Evolutionary conservation across 1,284 basidiomycete genomes (phyloP), one percentile per base, ranked within the genome.

Genomic region (Inonotus obliquus): DNA sequence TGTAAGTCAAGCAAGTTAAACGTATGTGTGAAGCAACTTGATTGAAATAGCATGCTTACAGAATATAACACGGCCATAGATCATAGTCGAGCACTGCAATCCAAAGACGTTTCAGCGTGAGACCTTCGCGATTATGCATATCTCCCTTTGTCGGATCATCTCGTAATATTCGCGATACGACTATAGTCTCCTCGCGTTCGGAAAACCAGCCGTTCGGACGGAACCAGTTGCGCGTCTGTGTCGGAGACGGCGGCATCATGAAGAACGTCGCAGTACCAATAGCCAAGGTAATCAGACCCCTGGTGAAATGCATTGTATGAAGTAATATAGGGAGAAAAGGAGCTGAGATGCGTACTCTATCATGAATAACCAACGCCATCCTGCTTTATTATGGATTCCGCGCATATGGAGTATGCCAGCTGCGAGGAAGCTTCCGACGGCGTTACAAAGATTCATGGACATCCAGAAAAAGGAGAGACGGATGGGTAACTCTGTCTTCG

Each of bases 71-170:
- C 0, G 88, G 88, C 86, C 87, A 91, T 61, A 90, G 72, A 64
- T 85, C 81, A 67, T 83, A 88, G 68, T 91, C 87, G 45, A 76
- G 78, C 3, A 89, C 61, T 1, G 83, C 80, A 19, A 70, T 72
- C 77, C 79, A 86, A 6, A 90, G 75, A 60, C 80, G 79, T 66
- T 75, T 78, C 11, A 79, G 35, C 0, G 79, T 76, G 19, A 91
- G 70, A 0, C 84, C 85, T 71, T 92, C 80, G 23, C 90, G 82
- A 65, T 92, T 92, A 74, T 92, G 87, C 89, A 92, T 92, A 65
- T 84, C 81, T 4, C 82, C 79, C 77, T 76, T 87, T 14, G 80
- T 76, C 1, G 84, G 88, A 66, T 91, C 87, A 68, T 90, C 89
- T 2, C 89, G 78, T 4, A 91, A 75, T 19, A 89, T 77, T n/a